Evolutionary conservation across 164 flowering plant genomes (phyloP).

Genomic region (Aristolochia fimbriata): DNA sequence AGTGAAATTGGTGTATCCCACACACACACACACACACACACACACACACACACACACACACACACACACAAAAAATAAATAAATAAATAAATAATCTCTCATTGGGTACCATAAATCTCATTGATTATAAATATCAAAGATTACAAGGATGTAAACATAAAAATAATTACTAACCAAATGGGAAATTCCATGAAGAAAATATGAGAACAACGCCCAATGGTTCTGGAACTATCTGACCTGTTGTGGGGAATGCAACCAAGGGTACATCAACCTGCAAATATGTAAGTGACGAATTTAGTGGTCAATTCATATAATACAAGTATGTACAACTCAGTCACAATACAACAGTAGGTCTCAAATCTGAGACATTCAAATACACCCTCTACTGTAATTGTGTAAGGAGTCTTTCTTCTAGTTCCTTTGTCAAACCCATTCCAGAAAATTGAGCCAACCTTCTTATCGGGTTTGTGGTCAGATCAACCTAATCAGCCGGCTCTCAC

Average conservation of each 20-base stretch:
- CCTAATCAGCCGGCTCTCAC: too few species aligned
- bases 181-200: constrained; percentile 75
- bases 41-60: too few species aligned
- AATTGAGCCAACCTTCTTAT: too few species aligned
- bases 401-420: too few species aligned
- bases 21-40: too few species aligned
- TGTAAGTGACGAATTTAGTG: not conserved
- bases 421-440: too few species aligned
- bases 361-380: not conserved
- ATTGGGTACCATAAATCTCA: not conserved
- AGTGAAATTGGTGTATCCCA: too few species aligned
- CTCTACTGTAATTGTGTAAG: too few species aligned
- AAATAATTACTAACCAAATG: constrained; percentile 30
- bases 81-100: too few species aligned
- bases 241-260: constrained; percentile 51
- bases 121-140: not conserved
- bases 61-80: too few species aligned
- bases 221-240: constrained; percentile 56
- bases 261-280: constrained; percentile 40
- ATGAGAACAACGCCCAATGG: constrained; percentile 80
- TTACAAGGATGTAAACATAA: not conserved
- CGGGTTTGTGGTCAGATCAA: too few species aligned
- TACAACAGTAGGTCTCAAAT: not conserved
- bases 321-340: not conserved
- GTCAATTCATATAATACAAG: not conserved